A percentile compares a stretch with the other conserved stretches of the same genome.
These are phyloP conservation scores for Auxenochlorella pyrenoidosa DNA, from an alignment of 139 green algal species.

Conservation along the genomic window DNA sequence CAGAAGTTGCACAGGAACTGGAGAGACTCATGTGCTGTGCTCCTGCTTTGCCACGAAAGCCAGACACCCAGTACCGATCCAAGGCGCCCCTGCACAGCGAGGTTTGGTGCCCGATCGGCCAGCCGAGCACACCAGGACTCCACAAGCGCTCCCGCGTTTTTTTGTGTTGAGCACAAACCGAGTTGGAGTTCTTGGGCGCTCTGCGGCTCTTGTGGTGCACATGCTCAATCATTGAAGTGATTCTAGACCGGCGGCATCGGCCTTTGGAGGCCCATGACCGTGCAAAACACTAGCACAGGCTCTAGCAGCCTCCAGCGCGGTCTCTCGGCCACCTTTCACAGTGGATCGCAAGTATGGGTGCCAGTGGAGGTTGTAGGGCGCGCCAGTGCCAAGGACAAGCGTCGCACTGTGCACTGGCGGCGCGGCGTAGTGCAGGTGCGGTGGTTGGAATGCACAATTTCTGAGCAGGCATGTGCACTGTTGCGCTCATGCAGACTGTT, in stretches of 20 bases:
- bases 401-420: conserved; percentile 18
- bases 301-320: conserved; percentile 16
- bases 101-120: too few species aligned
- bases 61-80: too few species aligned
- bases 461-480: too few species aligned
- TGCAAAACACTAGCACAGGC: background rate
- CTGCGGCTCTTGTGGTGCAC: background rate
- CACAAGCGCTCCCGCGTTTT: too few species aligned
- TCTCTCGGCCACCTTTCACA: conserved; percentile 32
- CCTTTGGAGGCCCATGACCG: background rate
- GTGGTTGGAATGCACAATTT: too few species aligned
- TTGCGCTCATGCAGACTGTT: too few species aligned
- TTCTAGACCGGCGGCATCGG: background rate
- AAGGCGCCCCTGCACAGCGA: too few species aligned
- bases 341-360: conserved; percentile 36
- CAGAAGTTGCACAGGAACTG: too few species aligned
- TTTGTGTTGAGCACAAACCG: too few species aligned
- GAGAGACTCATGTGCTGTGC: too few species aligned
- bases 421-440: conserved; percentile 37
- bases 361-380: conserved; percentile 6
- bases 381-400: conserved; percentile 17
- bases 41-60: too few species aligned
- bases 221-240: background rate
- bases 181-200: background rate
- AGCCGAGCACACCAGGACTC: too few species aligned